Evolutionary conservation across 805 yeast species (phyloP), one percentile per base, ranked within the genome.

Genomic region (Lipomyces starkeyi): DNA sequence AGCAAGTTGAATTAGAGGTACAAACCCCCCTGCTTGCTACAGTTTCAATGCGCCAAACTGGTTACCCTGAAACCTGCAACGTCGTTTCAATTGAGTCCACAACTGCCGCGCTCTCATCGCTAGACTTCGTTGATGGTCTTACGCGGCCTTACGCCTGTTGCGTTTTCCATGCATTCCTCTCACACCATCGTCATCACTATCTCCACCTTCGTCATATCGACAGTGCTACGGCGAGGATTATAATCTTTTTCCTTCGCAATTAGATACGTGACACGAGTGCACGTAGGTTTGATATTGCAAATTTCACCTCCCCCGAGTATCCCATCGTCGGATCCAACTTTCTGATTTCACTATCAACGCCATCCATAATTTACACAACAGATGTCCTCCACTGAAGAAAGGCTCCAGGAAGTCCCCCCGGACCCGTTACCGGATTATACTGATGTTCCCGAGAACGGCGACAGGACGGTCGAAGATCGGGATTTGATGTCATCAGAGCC

Each of bases 401-500:
- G 22, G 22, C 49, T 43, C 22, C 49, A 43, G 22, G 49, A 43
- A n/a, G 49, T 43, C 9, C 49, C 49, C 6, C 49, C 49, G 9
- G 25, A 43, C 2, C 49, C 49, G 9, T 2, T 43, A n/a, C 22
- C 22, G 20, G 49, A 43, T 8, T 43, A 43, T n/a, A n/a, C 49
- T 3, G 9, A 7, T n/a, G 22, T 43, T n/a, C 22, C 49, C 22
- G 49, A 43, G 22, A n/a, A 8, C 43, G 43, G 17, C 43, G 14
- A 37, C 14, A 43, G 20, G 11, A n/a, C 49, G 22, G n/a, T n/a
- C 22, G 49, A n/a, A 7, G 49, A 43, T n/a, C 4, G 2, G 5
- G 49, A 43, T 43, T 43, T 43, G 49, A n/a, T 43, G 22, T 43
- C 49, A 17, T 53, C 59, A n/a, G 59, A 29, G 27, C 52, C 17